A percentile compares a stretch with the other conserved stretches of the same genome.
Evolutionary conservation across 495 filamentous ascomycete species (phyloP).

Genomic region (Penicillium verhagenii): DNA sequence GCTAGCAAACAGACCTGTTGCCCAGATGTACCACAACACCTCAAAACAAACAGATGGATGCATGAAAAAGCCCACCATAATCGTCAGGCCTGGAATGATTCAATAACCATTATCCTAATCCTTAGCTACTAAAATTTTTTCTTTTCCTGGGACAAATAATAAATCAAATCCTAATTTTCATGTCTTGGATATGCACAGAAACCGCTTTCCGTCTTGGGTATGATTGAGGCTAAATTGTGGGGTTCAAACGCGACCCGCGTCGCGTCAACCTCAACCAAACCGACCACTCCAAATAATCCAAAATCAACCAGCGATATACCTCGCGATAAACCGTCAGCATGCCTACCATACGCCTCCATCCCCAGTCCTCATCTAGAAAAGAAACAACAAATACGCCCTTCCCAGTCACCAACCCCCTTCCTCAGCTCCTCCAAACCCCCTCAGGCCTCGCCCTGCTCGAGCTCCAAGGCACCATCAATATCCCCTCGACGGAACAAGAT

Average conservation of each 20-base stretch:
- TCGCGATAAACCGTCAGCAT: slow-evolving; percentile 25
- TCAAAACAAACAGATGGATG: neutral
- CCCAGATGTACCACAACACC: neutral
- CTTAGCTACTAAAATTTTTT: too few relatives aligned
- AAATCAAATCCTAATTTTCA: neutral
- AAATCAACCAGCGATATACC: too few relatives aligned
- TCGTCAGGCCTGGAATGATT: neutral
- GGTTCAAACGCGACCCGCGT: slow-evolving; percentile 20
- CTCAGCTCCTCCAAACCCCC: slow-evolving; percentile 81
- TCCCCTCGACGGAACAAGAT: slow-evolving; percentile 28
- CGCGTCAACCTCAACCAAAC: slow-evolving; percentile 12
- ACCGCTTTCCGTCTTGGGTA: neutral
- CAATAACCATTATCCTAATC: neutral
- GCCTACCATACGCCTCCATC: slow-evolving; percentile 45
- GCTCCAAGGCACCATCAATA: slow-evolving; percentile 83
- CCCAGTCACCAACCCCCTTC: slow-evolving; percentile 62
- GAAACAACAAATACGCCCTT: slow-evolving; percentile 6
- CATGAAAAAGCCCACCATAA: neutral
- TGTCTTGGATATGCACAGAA: neutral
- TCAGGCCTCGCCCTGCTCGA: slow-evolving; percentile 74
- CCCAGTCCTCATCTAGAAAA: slow-evolving; percentile 10
- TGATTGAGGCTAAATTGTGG: slow-evolving; percentile 6
- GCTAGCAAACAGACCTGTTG: neutral
- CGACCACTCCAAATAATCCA: slow-evolving; percentile 1
- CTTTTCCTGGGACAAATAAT: too few relatives aligned